Evolutionary conservation across 2,329 filamentous ascomycete species (phyloP).

Genomic region (Pseudogymnoascus pannorum): DNA sequence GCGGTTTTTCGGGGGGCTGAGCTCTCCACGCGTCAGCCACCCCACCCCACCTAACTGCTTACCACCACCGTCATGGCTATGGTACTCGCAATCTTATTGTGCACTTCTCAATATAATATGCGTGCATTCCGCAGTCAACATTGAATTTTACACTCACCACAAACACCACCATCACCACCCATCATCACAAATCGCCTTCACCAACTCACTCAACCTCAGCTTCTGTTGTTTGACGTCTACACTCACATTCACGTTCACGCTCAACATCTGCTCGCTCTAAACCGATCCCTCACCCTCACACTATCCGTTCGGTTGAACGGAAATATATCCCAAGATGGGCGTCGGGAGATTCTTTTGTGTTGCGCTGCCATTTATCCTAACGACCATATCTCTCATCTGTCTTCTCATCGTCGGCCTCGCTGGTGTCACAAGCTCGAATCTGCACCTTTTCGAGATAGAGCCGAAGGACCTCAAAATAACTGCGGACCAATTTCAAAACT

Average conservation of each 20-base stretch:
- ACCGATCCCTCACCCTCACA: background rate
- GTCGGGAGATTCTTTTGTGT: slow-evolving; percentile 79
- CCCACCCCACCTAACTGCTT: background rate
- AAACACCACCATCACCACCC: background rate
- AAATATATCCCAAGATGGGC: slow-evolving; percentile 32
- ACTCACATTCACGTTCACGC: background rate
- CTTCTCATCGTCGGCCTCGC: slow-evolving; percentile 50
- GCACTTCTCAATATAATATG: slow-evolving; percentile 6
- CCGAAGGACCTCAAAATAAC: slow-evolving; percentile 47
- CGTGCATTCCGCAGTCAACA: slow-evolving; percentile 8
- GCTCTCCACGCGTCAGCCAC: slow-evolving; percentile 6
- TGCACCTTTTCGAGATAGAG: slow-evolving; percentile 56
- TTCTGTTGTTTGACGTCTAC: background rate
- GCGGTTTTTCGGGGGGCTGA: slow-evolving; percentile 8
- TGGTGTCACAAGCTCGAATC: slow-evolving; percentile 47
- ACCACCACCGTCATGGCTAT: background rate
- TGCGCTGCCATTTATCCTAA: slow-evolving; percentile 75
- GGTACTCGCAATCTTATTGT: slow-evolving; percentile 7
- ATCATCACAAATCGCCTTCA: background rate
- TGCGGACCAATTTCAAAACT: slow-evolving; percentile 34
- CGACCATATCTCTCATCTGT: slow-evolving; percentile 68
- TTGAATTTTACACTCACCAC: slow-evolving; percentile 6
- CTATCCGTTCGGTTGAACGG: background rate
- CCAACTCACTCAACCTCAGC: background rate
- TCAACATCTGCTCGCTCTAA: background rate